Base-by-base conservation (phyloP, 192 early-diverging fungal genomes). In the Funneliformis mosseae region DNA sequence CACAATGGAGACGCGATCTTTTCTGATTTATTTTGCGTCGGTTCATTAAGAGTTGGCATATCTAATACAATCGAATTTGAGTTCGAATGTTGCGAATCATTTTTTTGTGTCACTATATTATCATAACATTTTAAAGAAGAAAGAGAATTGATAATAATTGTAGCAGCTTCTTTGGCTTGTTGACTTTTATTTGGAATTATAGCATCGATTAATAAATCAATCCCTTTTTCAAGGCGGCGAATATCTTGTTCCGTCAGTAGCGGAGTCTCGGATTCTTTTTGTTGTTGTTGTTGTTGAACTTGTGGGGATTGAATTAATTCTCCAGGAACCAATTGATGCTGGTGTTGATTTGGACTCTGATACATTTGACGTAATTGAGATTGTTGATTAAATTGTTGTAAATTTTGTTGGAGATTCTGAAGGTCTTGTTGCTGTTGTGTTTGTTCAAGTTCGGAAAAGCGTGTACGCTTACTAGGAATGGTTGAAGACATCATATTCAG, bases 61-160 rank as follows among this genome's bases (percentile, higher is more conserved):
- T 79, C 77, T 4, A 79, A 21, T 25, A 69, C 48, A 45, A 79
- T 18, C 1, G 77, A 69, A 46, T 23, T 79, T 28, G 25, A 69
- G 8, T 66, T 48, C 12, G 23, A 41, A 68, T 21, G 1, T 16
- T 21, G 25, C 5, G 23, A 28, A 25, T 63, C 74, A 76, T 76
- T 28, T 11, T 39, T 25, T 55, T 75, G n/a, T 28, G n/a, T 21
- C 9, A 25, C 3, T 1, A 7, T 27, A 42, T 42, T 43, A 71
- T 43, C 0, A 71, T 27, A 21, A n/a, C 11, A 9, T 28, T 33
- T 74, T 14, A 10, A n/a, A 18, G 45, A 21, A 28, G 21, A 5
- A 28, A 45, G 21, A n/a, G 73, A 74, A 74, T 59, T 55, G 7
- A 55, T 16, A 33, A 55, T 27, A 25, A 16, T 55, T 46, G 73